Evolutionary conservation across 139 green algal genomes (phyloP), one percentile per base, ranked within the genome.

Genomic region (Chloropicon primus): DNA sequence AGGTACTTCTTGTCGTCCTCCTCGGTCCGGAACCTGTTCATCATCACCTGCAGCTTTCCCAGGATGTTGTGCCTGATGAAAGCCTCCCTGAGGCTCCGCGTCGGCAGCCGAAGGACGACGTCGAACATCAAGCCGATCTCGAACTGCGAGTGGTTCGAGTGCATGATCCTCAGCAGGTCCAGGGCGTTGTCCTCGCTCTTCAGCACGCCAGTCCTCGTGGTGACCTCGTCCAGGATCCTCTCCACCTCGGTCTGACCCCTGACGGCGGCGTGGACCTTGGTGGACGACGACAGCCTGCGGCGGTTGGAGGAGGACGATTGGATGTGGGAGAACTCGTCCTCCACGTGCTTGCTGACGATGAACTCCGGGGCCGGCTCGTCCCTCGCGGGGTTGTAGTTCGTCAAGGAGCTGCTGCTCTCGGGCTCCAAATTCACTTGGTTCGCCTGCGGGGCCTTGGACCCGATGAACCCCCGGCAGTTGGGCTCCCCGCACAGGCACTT

Each of bases 381-480:
- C 41, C 41, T 62, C 10, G 41, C 41, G 10, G 41, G 41, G 41
- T 62, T 17, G 41, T 62, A 62, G 10, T 62, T 5, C 5, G 41
- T n/a, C 17, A 17, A 5, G 17, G 41, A 62, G 41, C 10, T n/a
- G 41, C 41, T 62, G 10, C 10, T 5, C 10, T 62, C 41, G 41
- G 5, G 10, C 10, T 17, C 41, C 5, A 62, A 17, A 62, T 17
- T 17, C 10, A n/a, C 41, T 5, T 17, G 41, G 41, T 62, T 17
- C 10, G 17, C 41, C 10, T 62, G 5, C 10, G 41, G 10, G 10
- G 41, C 17, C 41, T 62, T 62, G 41, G 41, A 62, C 10, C 93
- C 93, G 62, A 98, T 94, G 76, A 92, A 92, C 27, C 91, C 92
- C 28, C 89, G 81, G 81, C 91, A 96, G 25, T 72, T 76, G 53